Conservation (phyloP, 2,329 filamentous ascomycete genomes). For the Neoarthrinium moseri region DNA sequence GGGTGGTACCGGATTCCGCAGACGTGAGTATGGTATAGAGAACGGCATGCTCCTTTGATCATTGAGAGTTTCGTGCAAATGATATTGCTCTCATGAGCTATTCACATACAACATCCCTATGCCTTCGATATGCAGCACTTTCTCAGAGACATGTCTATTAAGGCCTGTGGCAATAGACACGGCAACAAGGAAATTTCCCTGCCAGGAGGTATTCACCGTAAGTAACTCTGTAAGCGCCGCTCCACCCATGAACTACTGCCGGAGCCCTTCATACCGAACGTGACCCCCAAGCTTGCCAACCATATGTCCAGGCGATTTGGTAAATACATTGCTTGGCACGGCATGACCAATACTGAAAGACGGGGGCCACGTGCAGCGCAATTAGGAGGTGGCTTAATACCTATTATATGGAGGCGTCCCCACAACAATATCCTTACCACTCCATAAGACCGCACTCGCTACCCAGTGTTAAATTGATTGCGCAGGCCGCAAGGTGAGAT, state of each 20-base stretch:
- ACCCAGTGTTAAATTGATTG: background rate
- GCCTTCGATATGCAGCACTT: too few relatives aligned
- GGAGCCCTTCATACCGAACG: background rate
- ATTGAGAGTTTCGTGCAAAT: too few relatives aligned
- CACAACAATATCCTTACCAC: background rate
- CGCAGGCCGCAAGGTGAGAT: background rate
- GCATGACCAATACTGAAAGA: background rate
- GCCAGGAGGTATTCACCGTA: too few relatives aligned
- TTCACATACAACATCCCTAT: too few relatives aligned
- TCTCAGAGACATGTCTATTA: too few relatives aligned
- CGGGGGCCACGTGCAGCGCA: background rate
- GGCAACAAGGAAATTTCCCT: too few relatives aligned
- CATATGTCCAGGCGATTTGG: constrained; percentile 9
- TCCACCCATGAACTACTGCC: background rate
- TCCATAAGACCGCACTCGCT: background rate
- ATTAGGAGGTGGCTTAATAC: background rate
- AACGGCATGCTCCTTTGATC: too few relatives aligned
- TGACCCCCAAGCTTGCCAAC: background rate
- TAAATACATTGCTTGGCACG: constrained; percentile 13
- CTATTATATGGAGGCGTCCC: background rate
- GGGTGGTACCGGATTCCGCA: too few relatives aligned
- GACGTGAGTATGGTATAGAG: too few relatives aligned
- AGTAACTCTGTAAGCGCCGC: too few relatives aligned
- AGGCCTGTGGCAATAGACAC: too few relatives aligned
- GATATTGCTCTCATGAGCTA: too few relatives aligned